These are phyloP conservation scores for Croton setiger DNA, from an alignment of 441 rosid genomes.

Conservation along the genomic window DNA sequence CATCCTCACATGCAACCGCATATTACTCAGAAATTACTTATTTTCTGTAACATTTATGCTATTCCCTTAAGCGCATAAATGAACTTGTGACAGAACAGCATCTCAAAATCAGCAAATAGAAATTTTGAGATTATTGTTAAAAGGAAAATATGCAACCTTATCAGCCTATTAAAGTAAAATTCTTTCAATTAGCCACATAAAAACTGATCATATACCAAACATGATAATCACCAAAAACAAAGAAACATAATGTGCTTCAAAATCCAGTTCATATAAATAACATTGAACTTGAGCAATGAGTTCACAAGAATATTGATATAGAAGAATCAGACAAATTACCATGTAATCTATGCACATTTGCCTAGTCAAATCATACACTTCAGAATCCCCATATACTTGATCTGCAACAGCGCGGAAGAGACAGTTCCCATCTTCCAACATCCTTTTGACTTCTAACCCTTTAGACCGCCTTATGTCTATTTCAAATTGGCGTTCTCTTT, in stretches of 20 bases:
- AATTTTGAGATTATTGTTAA: neutral
- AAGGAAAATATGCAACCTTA: neutral
- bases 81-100: neutral
- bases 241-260: neutral
- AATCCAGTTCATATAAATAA: neutral
- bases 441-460: constrained; percentile 83
- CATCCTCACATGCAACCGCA: neutral
- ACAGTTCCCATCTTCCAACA: constrained; percentile 99
- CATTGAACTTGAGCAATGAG: constrained; percentile 3
- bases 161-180: neutral
- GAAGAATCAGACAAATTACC: constrained; percentile 44
- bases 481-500: constrained; percentile 92
- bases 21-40: neutral
- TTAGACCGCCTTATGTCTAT: constrained; percentile 65
- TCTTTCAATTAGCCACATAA: neutral
- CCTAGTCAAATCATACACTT: constrained; percentile 59
- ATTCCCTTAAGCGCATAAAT: neutral
- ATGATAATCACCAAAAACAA: neutral
- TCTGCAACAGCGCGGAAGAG: constrained; percentile 97
- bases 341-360: constrained; percentile 98
- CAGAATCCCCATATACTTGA: constrained; percentile 97
- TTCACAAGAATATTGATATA: neutral
- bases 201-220: neutral
- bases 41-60: neutral
- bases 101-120: neutral